A percentile compares a stretch with the other conserved stretches of the same genome.
These are phyloP conservation scores for Cochlearia excelsa DNA, from an alignment of 345 rosid species.

Conservation along the genomic window DNA sequence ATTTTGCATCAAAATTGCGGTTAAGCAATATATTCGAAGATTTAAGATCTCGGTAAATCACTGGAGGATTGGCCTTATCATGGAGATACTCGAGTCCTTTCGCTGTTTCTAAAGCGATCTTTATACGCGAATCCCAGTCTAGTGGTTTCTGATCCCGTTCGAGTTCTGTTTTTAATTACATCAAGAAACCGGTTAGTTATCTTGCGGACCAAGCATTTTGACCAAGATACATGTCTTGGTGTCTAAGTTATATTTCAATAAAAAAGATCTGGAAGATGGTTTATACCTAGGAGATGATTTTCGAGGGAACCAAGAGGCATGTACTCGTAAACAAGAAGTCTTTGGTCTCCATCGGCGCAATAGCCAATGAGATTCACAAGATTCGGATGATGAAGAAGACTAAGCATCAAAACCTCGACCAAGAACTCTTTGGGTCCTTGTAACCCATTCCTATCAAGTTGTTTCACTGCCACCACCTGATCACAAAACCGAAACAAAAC, in stretches of 20 bases:
- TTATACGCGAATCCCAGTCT: conserved; percentile 73
- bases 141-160: conserved; percentile 48
- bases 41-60: conserved; percentile 78
- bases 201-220: background rate
- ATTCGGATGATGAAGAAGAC: conserved; percentile 83
- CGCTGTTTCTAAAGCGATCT: conserved; percentile 72
- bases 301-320: conserved; percentile 88
- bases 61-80: conserved; percentile 70
- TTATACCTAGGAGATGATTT: conserved; percentile 75
- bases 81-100: conserved; percentile 80
- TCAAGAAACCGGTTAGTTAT: conserved; percentile 11
- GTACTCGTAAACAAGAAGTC: conserved; percentile 86
- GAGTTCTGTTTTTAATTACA: conserved; percentile 43
- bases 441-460: conserved; percentile 83
- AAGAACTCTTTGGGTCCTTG: conserved; percentile 89
- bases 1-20: conserved; percentile 44
- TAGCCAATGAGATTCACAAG: conserved; percentile 88
- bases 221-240: too few relatives aligned
- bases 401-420: conserved; percentile 87
- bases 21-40: conserved; percentile 76
- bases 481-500: background rate
- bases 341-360: conserved; percentile 90
- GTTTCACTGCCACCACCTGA: conserved; percentile 91
- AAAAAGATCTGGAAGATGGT: conserved; percentile 10
- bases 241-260: background rate